Evolutionary conservation across 108 stramenopile species (phyloP), one percentile per base, ranked within the genome.

Genomic region (Cyclotella atomus): DNA sequence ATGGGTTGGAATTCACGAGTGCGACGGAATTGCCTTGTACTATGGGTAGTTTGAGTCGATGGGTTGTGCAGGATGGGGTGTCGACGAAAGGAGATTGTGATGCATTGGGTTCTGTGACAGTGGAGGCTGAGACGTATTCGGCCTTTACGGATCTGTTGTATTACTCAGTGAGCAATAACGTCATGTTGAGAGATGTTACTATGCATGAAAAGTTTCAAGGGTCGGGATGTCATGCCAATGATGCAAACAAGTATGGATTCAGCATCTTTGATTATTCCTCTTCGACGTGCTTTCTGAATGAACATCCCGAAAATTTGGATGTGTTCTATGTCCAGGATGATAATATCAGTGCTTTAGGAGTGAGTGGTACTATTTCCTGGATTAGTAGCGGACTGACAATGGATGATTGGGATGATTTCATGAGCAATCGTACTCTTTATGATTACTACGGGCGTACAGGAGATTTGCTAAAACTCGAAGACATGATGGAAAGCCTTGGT

Each of bases 151-250:
- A 68, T 27, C 43, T 68, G 34, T 68, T 68, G 54, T 43, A 55
- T 36, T 68, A 68, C 34, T 55, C 53, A 17, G 68, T 68, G 0
- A 3, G 27, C 9, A 33, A 55, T 16, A 68, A 68, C 43, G 68
- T 21, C 0, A n/a, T 54, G 4, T 24, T 56, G 68, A 36, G 53
- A 32, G 68, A 68, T 28, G 55, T 68, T 3, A 15, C 25, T 2
- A 68, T 68, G 64, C 36, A 68, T 49, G 68, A 68, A 55, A 20
- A 56, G 49, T 56, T 68, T 30, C 27, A 47, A 10, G 68, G 68
- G 14, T 32, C 32, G 53, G 53, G 55, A 36, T 68, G 68, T 30
- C 9, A 53, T 56, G 52, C 30, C 15, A 3, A 16, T 5, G 68
- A 68, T 17, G 34, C 9, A 24, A 62, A 25, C 59, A 72, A 72